A percentile compares a stretch with the other conserved stretches of the same genome.
These are phyloP conservation scores for Mycosphaerelloides madeirae DNA, from an alignment of 2,329 filamentous ascomycete species.

Conservation along the genomic window DNA sequence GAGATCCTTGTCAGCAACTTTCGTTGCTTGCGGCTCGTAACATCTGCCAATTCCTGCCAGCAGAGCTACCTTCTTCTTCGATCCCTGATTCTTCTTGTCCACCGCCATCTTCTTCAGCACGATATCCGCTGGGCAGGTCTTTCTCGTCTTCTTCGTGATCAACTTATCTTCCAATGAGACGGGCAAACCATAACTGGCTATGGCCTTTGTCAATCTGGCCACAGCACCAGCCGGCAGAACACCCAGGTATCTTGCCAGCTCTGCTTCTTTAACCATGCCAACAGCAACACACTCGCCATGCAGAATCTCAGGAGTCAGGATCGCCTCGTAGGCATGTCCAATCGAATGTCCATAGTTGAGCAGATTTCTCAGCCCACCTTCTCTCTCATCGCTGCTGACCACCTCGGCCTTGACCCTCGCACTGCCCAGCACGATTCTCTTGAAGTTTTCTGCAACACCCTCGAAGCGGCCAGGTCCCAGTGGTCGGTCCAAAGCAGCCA, in stretches of 20 bases:
- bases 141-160: conserved; percentile 77
- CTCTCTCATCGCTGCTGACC: conserved; percentile 88
- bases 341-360: conserved; percentile 98
- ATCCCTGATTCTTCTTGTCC: conserved; percentile 97
- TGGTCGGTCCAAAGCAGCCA: conserved; percentile 63
- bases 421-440: conserved; percentile 73
- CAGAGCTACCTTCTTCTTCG: conserved; percentile 92
- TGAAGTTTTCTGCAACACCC: conserved; percentile 54
- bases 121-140: conserved; percentile 79
- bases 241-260: conserved; percentile 83
- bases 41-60: conserved; percentile 86
- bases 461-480: conserved; percentile 58
- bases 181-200: conserved; percentile 87
- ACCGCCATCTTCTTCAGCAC: conserved; percentile 91
- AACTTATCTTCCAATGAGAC: conserved; percentile 79
- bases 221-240: conserved; percentile 81
- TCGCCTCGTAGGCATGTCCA: conserved; percentile 92
- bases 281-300: conserved; percentile 96
- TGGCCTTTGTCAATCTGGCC: conserved; percentile 83
- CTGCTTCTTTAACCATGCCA: conserved; percentile 97
- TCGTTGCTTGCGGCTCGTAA: conserved; percentile 78
- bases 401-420: conserved; percentile 92
- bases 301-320: conserved; percentile 88
- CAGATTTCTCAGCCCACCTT: conserved; percentile 88
- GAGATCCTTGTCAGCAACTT: conserved; percentile 82